Evolutionary conservation across 1,139 yeast genomes (phyloP).

Genomic region (Candida sp.): DNA sequence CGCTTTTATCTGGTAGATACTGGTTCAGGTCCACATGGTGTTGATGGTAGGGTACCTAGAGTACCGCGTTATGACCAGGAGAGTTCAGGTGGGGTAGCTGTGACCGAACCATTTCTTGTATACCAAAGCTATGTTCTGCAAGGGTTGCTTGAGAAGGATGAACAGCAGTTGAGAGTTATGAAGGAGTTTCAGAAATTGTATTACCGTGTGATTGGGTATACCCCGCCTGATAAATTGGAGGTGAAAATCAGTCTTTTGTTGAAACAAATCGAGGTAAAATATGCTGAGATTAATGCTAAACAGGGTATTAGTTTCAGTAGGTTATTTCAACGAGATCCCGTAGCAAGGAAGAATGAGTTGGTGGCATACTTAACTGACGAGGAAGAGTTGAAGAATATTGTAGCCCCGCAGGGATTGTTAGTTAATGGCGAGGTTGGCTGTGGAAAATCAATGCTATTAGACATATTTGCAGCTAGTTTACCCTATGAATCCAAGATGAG

Average conservation of each 20-base stretch:
- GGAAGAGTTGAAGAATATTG: constrained; percentile 54
- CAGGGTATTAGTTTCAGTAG: constrained; percentile 15
- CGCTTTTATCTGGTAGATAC: constrained; percentile 6
- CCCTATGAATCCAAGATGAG: constrained; percentile 65
- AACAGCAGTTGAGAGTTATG: constrained; percentile 58
- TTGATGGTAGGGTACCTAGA: constrained; percentile 40
- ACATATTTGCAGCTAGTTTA: constrained; percentile 61
- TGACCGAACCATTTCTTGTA: constrained; percentile 63
- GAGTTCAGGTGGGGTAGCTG: constrained; percentile 24
- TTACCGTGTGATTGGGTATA: constrained; percentile 55
- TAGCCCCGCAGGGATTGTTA: constrained; percentile 62
- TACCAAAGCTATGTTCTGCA: constrained; percentile 52
- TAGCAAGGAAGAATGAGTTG: constrained; percentile 28
- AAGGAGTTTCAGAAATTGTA: constrained; percentile 64
- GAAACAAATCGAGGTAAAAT: constrained; percentile 42
- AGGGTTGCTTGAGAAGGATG: constrained; percentile 54
- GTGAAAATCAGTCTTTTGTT: constrained; percentile 46
- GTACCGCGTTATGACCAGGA: constrained; percentile 13
- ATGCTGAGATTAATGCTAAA: constrained; percentile 17
- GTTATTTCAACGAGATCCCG: constrained; percentile 24
- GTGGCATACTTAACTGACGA: constrained; percentile 56
- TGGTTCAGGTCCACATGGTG: constrained; percentile 34
- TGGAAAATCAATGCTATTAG: constrained; percentile 74
- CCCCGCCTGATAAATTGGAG: constrained; percentile 51
- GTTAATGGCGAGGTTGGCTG: constrained; percentile 76